Evolutionary conservation across 345 rosid species (phyloP), one percentile per base, ranked within the genome.

Genomic region (Raphanus sativus): DNA sequence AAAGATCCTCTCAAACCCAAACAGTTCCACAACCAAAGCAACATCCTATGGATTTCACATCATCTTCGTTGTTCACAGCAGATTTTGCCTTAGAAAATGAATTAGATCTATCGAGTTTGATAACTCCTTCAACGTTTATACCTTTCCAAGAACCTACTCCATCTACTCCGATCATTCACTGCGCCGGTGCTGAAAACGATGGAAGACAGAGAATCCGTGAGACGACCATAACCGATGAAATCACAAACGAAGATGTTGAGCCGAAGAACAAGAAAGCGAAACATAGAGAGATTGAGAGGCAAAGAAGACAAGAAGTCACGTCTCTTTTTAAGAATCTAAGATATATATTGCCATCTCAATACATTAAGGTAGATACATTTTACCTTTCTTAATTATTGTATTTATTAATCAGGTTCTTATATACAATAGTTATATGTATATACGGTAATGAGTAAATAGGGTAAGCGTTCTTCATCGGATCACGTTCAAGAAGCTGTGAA

Each of bases 381-480:
- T 32, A n/a, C 34, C 58, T 40, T 59, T 2, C 24, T 66, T 16
- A 11, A 1, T 16, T 33, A 30, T 32, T 15, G 15, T 50, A 3
- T 40, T 5, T 50, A n/a, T 12, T 40, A 40, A 40, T 70, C 12
- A 8, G 1, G 10, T 3, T 40, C 48, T 40, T 40, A 8, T 34
- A 34, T 7, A 32, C 36, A 32, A 32, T 32, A 32, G 6, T 32
- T 21, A 21, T 21, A 21, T 21, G 21, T 32, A 32, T 32, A 32
- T 32, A 32, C 34, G 15, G 1, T 28, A 12, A 72, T 48, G 25
- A 1, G 4, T 76, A 30, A 30, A 58, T 33, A 78, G 81, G 73
- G 77, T 42, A 78, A 72, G 67, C 81, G 77, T 30, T 78, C 77
- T 36, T 45, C 81, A 0, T 66, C 81, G 32, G 77, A 71, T 42